Evolutionary conservation across 2,329 filamentous ascomycete genomes (phyloP).

Genomic region (Fusarium sp.): DNA sequence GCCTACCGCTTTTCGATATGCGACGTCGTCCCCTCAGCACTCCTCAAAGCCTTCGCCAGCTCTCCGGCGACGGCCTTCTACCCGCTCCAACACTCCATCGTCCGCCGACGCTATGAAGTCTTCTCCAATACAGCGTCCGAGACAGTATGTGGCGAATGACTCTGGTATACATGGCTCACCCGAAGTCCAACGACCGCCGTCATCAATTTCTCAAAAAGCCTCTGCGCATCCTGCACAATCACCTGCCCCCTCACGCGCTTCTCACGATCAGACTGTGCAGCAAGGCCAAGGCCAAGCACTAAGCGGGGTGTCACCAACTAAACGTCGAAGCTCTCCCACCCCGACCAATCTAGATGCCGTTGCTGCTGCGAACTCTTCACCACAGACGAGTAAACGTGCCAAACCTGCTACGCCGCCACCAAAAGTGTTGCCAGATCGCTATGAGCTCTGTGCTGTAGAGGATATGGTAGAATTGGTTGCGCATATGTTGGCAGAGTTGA

Average conservation of each 20-base stretch:
- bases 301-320: conserved; percentile 47
- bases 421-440: conserved; percentile 74
- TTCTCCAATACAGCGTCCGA: conserved; percentile 38
- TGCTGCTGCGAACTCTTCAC: conserved; percentile 37
- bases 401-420: conserved; percentile 60
- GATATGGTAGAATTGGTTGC: conserved; percentile 92
- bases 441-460: conserved; percentile 83
- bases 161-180: conserved; percentile 32
- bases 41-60: conserved; percentile 41
- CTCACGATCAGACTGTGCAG: conserved; percentile 23
- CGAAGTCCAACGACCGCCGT: conserved; percentile 29
- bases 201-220: conserved; percentile 37
- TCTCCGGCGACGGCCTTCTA: conserved; percentile 40
- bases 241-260: conserved; percentile 28
- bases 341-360: conserved; percentile 44
- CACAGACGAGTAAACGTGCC: conserved; percentile 59
- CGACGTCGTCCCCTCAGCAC: conserved; percentile 42
- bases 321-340: conserved; percentile 45
- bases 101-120: conserved; percentile 40
- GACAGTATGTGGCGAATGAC: conserved; percentile 39
- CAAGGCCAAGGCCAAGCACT: conserved; percentile 15
- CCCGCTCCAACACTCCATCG: conserved; percentile 34
- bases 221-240: conserved; percentile 32
- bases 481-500: conserved; percentile 95
- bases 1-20: conserved; percentile 55